These are phyloP conservation scores for Chloranthus sessilifolius DNA, from an alignment of 164 flowering plant genomes.

Conservation along the genomic window DNA sequence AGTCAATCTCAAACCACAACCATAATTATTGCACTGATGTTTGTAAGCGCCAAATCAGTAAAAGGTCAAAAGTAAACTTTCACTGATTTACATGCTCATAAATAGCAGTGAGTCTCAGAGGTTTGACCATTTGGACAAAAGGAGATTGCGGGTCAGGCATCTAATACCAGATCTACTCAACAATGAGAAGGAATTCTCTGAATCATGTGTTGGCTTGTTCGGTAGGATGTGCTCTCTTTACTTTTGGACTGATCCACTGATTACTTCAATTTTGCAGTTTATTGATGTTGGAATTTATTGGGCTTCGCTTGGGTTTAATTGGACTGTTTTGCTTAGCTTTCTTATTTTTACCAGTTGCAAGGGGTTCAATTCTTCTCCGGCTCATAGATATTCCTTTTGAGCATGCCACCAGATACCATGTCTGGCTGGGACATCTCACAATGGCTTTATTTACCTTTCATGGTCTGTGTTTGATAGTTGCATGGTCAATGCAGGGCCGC, in stretches of 20 bases:
- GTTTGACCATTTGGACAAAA: no score
- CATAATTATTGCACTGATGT: no score
- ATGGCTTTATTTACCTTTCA: constrained; percentile 76
- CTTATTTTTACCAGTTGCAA: constrained; percentile 78
- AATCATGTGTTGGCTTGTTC: neutral
- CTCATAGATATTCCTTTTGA: constrained; percentile 87
- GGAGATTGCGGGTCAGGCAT: no score
- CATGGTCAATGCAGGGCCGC: constrained; percentile 57
- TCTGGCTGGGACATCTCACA: constrained; percentile 94
- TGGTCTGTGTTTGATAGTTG: constrained; percentile 53
- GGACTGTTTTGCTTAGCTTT: constrained; percentile 72
- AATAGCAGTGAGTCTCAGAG: no score
- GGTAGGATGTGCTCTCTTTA: neutral
- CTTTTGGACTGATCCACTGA: no score
- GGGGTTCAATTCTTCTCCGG: constrained; percentile 88
- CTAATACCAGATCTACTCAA: no score
- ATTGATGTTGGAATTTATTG: constrained; percentile 45
- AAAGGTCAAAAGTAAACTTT: no score
- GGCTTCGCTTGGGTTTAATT: constrained; percentile 61
- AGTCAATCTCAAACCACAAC: no score
- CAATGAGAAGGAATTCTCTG: no score
- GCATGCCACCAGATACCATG: constrained; percentile 89
- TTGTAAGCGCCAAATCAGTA: no score
- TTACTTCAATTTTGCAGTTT: constrained; percentile 28
- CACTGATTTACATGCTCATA: no score